Base-by-base conservation (phyloP, 768 basidiomycete species). In the Leccinellum luteum region DNA sequence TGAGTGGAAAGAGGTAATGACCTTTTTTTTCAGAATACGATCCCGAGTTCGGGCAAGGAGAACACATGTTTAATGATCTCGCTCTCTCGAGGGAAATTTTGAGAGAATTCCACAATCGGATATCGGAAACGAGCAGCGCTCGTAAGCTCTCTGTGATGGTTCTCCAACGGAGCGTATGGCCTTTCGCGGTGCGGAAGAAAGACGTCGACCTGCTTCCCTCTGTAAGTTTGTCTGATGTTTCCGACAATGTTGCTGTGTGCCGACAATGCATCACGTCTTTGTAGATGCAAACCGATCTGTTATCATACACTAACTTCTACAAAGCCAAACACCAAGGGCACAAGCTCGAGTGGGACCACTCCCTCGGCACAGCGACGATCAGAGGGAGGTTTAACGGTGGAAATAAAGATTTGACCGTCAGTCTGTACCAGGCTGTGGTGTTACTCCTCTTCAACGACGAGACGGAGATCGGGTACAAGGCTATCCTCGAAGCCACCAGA, bases 11-110 rank as follows among this genome's bases (percentile, higher is more conserved):
- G 23, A 28, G 44, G 15, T 47, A 77, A 72, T 45, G 38, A 51
- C 45, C 23, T 32, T 49, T 54, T 50, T 30, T 38, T 48, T 54
- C 66, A 96, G 96, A 89, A 52, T 96, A 95, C 65, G 97, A 98
- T 69, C 90, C 94, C 12, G 94, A 96, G 59, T 98, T 98, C 66
- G 90, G 89, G 8, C 90, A 89, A 76, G 93, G 94, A 51, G 92
- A 94, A 64, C 85, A 92, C 41, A 96, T 98, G 96, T 96, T 98
- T 77, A 94, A 86, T 59, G 94, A 96, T 66, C 76, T 96, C 3
- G 82, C 84, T 0, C 75, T 92, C 17, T 95, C 92, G 1, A 73
- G 84, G 52, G 92, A 95, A 56, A 68, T 84, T 21, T 83, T 92
- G 80, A 68, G 71, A 0, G 87, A 88, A 59, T 91, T 85, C 72